Conservation (phyloP, 192 early-diverging fungal species). For the Entomortierella beljakovae region DNA sequence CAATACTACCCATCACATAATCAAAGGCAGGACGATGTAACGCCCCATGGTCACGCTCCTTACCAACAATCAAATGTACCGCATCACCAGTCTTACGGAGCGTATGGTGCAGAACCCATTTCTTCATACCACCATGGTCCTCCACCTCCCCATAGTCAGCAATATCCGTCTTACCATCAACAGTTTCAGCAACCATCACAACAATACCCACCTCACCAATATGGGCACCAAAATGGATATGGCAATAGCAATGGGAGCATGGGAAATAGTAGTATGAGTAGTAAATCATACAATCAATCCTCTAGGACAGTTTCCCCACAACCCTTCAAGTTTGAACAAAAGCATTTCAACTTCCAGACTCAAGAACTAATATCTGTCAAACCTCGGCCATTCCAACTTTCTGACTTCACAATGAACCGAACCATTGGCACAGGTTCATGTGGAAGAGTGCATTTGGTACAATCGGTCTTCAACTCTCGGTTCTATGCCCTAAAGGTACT, state of each 20-base stretch:
- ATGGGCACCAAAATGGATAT: background rate
- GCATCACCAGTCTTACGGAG: slow-evolving; percentile 15
- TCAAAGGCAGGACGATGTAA: slow-evolving; percentile 16
- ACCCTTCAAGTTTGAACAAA: slow-evolving; percentile 52
- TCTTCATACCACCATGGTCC: slow-evolving; percentile 8
- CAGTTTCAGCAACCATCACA: slow-evolving; percentile 1
- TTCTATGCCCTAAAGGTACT: slow-evolving; percentile 98
- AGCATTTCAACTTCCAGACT: slow-evolving; percentile 52
- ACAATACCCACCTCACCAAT: slow-evolving; percentile 6
- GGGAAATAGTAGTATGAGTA: background rate
- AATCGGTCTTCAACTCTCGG: slow-evolving; percentile 77
- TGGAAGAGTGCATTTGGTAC: slow-evolving; percentile 94
- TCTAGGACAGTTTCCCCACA: slow-evolving; percentile 32
- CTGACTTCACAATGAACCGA: slow-evolving; percentile 84
- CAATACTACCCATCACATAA: slow-evolving; percentile 8
- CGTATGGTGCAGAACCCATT: slow-evolving; percentile 11
- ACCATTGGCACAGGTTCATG: slow-evolving; percentile 97
- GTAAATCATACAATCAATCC: background rate
- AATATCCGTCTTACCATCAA: background rate
- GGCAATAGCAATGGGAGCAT: background rate
- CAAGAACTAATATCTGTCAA: slow-evolving; percentile 46
- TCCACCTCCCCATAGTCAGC: slow-evolving; percentile 3
- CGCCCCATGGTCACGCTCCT: slow-evolving; percentile 30
- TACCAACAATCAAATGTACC: slow-evolving; percentile 38
- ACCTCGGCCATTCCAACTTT: slow-evolving; percentile 64